These are phyloP conservation scores for Mycena chlorophos DNA, from an alignment of 768 basidiomycete genomes.

Conservation along the genomic window DNA sequence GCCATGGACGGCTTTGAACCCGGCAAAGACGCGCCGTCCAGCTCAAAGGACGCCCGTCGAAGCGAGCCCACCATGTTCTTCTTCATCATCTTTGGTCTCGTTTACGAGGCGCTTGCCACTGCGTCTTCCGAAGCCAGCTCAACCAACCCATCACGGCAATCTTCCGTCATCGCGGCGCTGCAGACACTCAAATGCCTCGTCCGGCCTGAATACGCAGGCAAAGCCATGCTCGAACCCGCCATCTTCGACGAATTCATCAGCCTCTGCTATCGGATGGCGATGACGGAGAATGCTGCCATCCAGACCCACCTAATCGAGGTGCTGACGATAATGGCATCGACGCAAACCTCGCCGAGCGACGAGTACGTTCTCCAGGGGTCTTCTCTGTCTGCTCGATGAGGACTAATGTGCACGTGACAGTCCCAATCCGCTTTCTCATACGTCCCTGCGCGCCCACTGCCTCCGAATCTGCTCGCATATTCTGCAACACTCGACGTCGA, in stretches of 20 bases:
- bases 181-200: slow-evolving; percentile 82
- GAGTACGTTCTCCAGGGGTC: slow-evolving; percentile 16
- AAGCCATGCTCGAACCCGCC: slow-evolving; percentile 73
- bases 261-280: slow-evolving; percentile 84
- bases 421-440: slow-evolving; percentile 40
- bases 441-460: slow-evolving; percentile 64
- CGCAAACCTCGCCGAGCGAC: slow-evolving; percentile 32
- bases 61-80: slow-evolving; percentile 80
- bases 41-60: slow-evolving; percentile 32
- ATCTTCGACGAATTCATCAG: slow-evolving; percentile 90
- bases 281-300: slow-evolving; percentile 76
- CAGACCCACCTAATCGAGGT: slow-evolving; percentile 75
- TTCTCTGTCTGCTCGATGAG: neutral
- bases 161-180: slow-evolving; percentile 61
- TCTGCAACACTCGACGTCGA: slow-evolving; percentile 68
- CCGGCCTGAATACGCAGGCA: slow-evolving; percentile 75
- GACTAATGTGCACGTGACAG: slow-evolving; percentile 23
- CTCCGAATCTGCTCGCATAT: slow-evolving; percentile 81
- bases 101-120: slow-evolving; percentile 81
- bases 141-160: slow-evolving; percentile 40
- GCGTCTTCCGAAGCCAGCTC: slow-evolving; percentile 61
- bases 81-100: slow-evolving; percentile 88
- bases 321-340: slow-evolving; percentile 56
- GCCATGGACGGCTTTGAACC: slow-evolving; percentile 80
- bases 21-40: slow-evolving; percentile 24